phyloP scores from a whole-genome alignment of 2,329 filamentous ascomycete species.

The Alternaria ethzedia region DNA sequence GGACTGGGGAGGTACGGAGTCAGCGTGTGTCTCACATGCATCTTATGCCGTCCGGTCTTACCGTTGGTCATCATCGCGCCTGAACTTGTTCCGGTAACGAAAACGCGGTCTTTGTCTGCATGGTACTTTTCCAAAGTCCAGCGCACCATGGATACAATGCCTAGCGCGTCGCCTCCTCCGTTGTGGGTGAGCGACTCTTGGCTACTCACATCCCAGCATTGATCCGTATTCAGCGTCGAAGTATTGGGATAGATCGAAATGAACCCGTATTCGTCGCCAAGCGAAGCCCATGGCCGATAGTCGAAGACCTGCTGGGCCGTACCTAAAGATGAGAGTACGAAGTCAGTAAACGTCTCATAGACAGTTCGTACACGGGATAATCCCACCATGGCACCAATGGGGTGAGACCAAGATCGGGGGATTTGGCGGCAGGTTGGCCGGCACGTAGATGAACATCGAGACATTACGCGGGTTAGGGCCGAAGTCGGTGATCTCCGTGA shows the following conservation, averaged over 20 bases:
- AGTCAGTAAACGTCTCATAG: neutral
- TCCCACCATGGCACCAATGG: conserved; percentile 41
- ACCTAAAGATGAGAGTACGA: neutral
- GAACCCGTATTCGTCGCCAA: conserved; percentile 43
- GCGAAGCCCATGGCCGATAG: conserved; percentile 35
- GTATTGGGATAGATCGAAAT: conserved; percentile 42
- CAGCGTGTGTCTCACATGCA: neutral
- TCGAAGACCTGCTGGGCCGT: conserved; percentile 40
- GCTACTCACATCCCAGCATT: conserved; percentile 47
- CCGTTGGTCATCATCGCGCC: conserved; percentile 46
- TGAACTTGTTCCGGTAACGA: conserved; percentile 43
- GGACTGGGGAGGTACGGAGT: conserved; percentile 13
- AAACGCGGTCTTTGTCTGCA: conserved; percentile 38
- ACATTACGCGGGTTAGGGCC: conserved; percentile 45
- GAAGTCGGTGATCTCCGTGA: conserved; percentile 38
- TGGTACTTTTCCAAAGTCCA: conserved; percentile 38
- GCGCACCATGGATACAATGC: conserved; percentile 42
- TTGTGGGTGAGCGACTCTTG: conserved; percentile 41
- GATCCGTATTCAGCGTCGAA: conserved; percentile 34
- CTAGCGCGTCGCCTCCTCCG: conserved; percentile 42
- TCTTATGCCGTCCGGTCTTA: neutral
- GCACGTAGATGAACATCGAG: conserved; percentile 43
- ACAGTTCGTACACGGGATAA: neutral
- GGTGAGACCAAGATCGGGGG: conserved; percentile 41
- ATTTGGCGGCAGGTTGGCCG: conserved; percentile 34